Base-by-base conservation (phyloP, 2,329 filamentous ascomycete species). In the Talaromyces sp. region DNA sequence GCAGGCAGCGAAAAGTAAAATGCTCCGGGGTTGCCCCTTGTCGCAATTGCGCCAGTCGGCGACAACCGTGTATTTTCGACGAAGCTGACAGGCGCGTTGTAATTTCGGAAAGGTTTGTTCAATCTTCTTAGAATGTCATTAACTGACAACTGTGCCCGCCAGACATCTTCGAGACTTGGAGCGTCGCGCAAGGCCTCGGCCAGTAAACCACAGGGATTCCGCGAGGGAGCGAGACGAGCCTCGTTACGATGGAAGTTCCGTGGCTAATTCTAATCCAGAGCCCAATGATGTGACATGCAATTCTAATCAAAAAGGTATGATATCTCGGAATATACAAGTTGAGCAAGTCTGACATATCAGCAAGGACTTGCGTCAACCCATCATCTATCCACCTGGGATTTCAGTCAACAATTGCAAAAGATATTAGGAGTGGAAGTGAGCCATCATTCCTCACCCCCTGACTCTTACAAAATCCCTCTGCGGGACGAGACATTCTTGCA, bases 1-100 rank as follows among this genome's bases (percentile, higher is more conserved):
- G 60, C 32, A 54, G 60, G 10, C 60, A 44, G 32, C 57, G 60
- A 7, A 62, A 62, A 59, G 60, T 62, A 19, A 62, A 60, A 59
- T 62, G 60, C 49, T 62, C 60, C 9, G 60, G 60, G 15, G 30
- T 36, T 2, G 55, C 51, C 15, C 60, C 60, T 22, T 62, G 60
- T 55, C 49, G 47, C 32, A 62, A 60, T 39, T 62, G 60, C 53
- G n/a, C 47, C 32, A 39, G n/a, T n/a, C 44, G 57, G n/a, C 36
- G 57, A 36, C 60, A 60, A 33, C 19, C 19, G 2, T 62, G 60
- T 32, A n/a, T 59, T 32, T 62, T 62, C n/a, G 60, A 62, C 27
- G 56, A 62, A 51, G 39, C 49, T 15, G 47, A 59, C 11, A 36
- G 57, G 27, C 25, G 36, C 22, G 28, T 61, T 9, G 59, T 58